Base-by-base conservation (phyloP, 2,329 filamentous ascomycete species). In the Talaromyces sp. region DNA sequence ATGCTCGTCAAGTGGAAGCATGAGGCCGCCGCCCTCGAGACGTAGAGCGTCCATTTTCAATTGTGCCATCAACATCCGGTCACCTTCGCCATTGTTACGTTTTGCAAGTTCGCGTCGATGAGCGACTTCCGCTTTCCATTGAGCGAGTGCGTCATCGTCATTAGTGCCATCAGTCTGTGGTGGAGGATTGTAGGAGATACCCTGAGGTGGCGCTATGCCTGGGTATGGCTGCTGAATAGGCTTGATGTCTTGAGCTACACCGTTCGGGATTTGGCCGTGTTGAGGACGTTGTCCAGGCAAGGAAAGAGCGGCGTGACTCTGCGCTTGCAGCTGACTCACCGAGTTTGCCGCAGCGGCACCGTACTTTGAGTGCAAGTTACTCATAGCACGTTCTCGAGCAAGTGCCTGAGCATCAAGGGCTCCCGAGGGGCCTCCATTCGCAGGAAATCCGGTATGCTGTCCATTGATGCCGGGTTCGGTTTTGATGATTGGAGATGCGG, bases 111-210 rank as follows among this genome's bases (percentile, higher is more conserved):
- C 72, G 59, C 77, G 71, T 54, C 77, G 70, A 51, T 73, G 70
- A 45, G 73, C 68, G 57, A 78, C 77, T 63, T 79, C 77, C 6
- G 71, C 69, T 56, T 77, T 75, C 77, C 78, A 80, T 46, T 84
- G 78, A 5, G 83, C 82, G 41, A 84, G 73, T 3, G 81, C 80
- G 11, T 37, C 33, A 13, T 13, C 10, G 58, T 80, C 80, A 50
- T 73, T 78, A 33, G 88, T 77, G 53, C 92, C 93, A 69, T 97
- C 93, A 13, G 87, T 87, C 71, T 97, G 89, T 22, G 85, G 75
- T 50, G 78, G 77, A 51, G 3, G 25, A 28, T 73, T 71, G 53
- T 80, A 65, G 13, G 74, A 75, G 25, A 70, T 64, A 8, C 70
- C 65, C 7, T 76, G 73, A 46, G 75, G 70, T 54, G 76, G 74